Evolutionary conservation across 2,329 filamentous ascomycete species (phyloP), one percentile per base, ranked within the genome.

Genomic region (Canariomyces notabilis): DNA sequence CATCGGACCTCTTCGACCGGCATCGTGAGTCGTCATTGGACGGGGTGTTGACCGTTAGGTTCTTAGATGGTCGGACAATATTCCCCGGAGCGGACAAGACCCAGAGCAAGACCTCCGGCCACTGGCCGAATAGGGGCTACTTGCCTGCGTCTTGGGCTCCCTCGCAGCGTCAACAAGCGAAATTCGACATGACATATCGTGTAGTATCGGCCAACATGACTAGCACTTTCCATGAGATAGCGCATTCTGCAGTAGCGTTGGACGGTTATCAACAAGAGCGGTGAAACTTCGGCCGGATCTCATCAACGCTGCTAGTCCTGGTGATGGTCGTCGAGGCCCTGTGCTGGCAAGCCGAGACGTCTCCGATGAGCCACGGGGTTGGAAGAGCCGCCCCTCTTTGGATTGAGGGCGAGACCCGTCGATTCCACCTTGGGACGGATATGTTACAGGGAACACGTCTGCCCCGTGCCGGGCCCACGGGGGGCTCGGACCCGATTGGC

Each of bases 401-500:
- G 9, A 29, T 8, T 9, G 14, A 12, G 14, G 4, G 26, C 9
- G 4, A 29, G 26, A 29, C 14, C 26, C 26, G 26, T 12, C 26
- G 9, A 8, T 29, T 29, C 26, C 26, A 29, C 7, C 9, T 29
- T 12, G 3, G 8, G 26, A 8, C 26, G 4, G 26, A 29, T 12
- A 29, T 29, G 26, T 8, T 42, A 31, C 39, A 42, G 16, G 39
- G 16, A 18, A 19, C 29, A 11, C 15, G 26, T 9, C 26, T 9
- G 26, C 26, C 6, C 38, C 16, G 18, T 9, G 19, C 38, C 16
- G 19, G 33, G 42, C 37, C 19, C 38, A 9, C 26, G 22, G 11
- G 15, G 20, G 34, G 39, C 20, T 7, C 14, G 12, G 29, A 39
- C 42, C 50, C 50, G 50, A 52, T 52, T 52, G 46, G 47, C 22